Percentiles rank a stretch among this genome's conserved stretches.
Conservation (phyloP, 2,329 filamentous ascomycete species). For the Orbilia brochopaga region DNA sequence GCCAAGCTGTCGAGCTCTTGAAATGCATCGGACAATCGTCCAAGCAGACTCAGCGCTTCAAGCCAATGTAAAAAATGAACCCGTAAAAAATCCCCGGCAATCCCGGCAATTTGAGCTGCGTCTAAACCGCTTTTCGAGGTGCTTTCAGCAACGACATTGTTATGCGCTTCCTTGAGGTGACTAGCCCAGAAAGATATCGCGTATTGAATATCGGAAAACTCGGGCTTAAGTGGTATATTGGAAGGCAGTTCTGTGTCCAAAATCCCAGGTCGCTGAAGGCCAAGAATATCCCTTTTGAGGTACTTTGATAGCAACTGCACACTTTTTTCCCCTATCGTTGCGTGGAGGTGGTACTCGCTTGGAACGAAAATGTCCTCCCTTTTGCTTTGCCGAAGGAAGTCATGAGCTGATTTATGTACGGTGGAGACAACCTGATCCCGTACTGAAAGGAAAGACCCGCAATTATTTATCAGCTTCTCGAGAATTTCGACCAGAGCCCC, state of each 20-base stretch:
- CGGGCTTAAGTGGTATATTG: not conserved
- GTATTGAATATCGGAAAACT: conserved; percentile 3
- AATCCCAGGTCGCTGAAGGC: not conserved
- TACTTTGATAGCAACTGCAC: not conserved
- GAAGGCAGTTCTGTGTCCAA: not conserved
- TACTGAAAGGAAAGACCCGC: conserved; percentile 10
- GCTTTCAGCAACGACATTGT: not conserved
- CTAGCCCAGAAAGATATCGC: conserved; percentile 9
- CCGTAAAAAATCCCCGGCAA: conserved; percentile 2
- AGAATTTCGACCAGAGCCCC: not conserved
- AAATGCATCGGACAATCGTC: conserved; percentile 1
- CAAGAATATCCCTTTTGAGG: not conserved
- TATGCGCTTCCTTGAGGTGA: conserved; percentile 3
- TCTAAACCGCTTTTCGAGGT: no score
- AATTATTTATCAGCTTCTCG: not conserved
- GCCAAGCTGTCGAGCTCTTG: conserved; percentile 2
- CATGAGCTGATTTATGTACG: conserved; percentile 13
- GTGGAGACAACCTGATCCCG: not conserved
- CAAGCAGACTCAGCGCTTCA: conserved; percentile 7
- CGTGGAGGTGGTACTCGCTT: not conserved
- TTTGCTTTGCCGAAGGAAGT: conserved; percentile 8
- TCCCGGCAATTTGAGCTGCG: not conserved
- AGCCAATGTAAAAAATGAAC: not conserved
- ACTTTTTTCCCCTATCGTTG: not conserved
- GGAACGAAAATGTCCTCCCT: not conserved